phyloP scores from a whole-genome alignment of 1,284 basidiomycete species.

The Austroboletus niveus region DNA sequence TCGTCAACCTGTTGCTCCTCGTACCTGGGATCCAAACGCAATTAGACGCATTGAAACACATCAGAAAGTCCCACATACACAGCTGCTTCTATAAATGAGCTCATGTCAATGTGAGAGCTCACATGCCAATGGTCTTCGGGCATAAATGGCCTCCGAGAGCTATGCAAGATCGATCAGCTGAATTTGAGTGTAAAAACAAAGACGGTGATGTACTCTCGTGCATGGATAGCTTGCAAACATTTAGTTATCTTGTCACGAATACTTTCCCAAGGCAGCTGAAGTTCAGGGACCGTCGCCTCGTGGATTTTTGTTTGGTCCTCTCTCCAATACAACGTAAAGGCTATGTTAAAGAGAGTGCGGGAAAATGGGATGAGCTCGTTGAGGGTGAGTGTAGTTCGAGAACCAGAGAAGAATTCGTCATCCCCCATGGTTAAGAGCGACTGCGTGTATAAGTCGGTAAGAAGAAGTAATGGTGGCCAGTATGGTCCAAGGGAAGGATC shows the following conservation, averaged over 20 bases:
- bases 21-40: constrained; percentile 35
- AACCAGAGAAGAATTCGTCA: constrained; percentile 83
- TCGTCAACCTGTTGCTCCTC: constrained; percentile 56
- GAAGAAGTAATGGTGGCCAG: constrained; percentile 75
- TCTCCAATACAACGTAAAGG: constrained; percentile 79
- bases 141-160: constrained; percentile 80
- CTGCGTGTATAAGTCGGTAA: constrained; percentile 84
- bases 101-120: constrained; percentile 70
- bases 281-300: constrained; percentile 43
- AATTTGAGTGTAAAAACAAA: neutral
- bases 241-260: constrained; percentile 69
- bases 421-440: constrained; percentile 91
- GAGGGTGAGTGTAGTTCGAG: constrained; percentile 51
- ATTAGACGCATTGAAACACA: neutral
- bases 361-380: constrained; percentile 81
- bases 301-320: constrained; percentile 50
- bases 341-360: constrained; percentile 71
- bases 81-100: constrained; percentile 89
- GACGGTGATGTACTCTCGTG: constrained; percentile 73
- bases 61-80: constrained; percentile 46
- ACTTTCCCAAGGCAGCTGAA: constrained; percentile 33
- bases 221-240: constrained; percentile 78
- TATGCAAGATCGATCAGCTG: constrained; percentile 33
- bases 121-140: constrained; percentile 88
- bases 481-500: constrained; percentile 45